Base-by-base conservation (phyloP, 306 rosid species). In the Pueraria montana region DNA sequence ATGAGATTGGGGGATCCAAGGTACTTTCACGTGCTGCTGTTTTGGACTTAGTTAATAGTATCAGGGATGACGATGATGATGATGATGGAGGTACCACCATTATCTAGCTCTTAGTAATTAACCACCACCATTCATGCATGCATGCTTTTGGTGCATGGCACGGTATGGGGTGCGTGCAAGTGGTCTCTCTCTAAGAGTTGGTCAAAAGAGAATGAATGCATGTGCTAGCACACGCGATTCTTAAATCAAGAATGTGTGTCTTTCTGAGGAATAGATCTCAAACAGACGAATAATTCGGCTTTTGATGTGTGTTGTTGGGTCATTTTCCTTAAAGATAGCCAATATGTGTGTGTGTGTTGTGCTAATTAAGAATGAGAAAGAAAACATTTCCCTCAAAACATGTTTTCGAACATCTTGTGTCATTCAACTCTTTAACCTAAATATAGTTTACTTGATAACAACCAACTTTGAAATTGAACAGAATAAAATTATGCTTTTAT, bases 1-100 rank as follows among this genome's bases (percentile, higher is more conserved):
- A 92, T 87, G 89, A 92, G 87, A 79, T 89, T 88, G 89, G 83
- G 88, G 96, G 97, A 91, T 94, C 96, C 97, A 79, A 94, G 79
- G 94, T 80, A 91, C 91, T 90, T 90, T 90, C 91, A 85, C 87
- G 87, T 87, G 89, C 84, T 85, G 87, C 77, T 84, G 89, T 85
- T 81, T 83, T 82, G 26, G 38, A 76, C 73, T 56, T 68, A 71
- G 87, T 63, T 79, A 21, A 63, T 84, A 74, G 70, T 67, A 64
- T 27, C 69, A 61, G 52, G 36, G 46, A 6, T 17, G 18, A 53
- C 10, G 18, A 79, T 8, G 62, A 74, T 18, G 10, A 67, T 62
- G 40, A 5, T n/a, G n/a, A n/a, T n/a, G 50, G 59, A 76, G 91
- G 89, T 84, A 88, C 91, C 93, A 86, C 92, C 85, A 83, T 42